Evolutionary conservation across 2,329 filamentous ascomycete genomes (phyloP).

Genomic region (Dendrostoma leiphaemia): DNA sequence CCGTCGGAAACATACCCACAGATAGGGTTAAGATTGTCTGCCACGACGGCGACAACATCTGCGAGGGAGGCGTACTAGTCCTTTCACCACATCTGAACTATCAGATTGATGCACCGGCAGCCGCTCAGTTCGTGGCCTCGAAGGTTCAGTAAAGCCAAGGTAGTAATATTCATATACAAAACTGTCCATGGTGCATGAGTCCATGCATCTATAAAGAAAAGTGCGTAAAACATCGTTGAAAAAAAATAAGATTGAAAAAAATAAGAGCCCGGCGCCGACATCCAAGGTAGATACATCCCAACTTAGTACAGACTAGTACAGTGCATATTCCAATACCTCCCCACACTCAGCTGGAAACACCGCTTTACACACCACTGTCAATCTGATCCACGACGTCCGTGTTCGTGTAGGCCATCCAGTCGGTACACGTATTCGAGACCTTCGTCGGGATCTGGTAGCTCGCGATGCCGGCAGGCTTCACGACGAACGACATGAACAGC

Average conservation of each 20-base stretch:
- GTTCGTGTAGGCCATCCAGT: conserved; percentile 50
- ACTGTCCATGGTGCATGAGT: not conserved
- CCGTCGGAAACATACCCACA: conserved; percentile 9
- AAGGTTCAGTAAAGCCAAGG: not conserved
- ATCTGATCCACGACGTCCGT: conserved; percentile 48
- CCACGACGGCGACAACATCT: conserved; percentile 19
- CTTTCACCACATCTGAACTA: conserved; percentile 6
- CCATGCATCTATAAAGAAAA: not conserved
- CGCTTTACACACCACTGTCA: conserved; percentile 49
- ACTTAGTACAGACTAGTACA: too few relatives aligned
- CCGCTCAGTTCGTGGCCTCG: conserved; percentile 7
- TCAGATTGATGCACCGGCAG: conserved; percentile 3
- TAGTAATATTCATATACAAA: not conserved
- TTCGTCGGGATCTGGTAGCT: conserved; percentile 42
- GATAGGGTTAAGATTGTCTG: conserved; percentile 17
- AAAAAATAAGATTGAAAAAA: not conserved
- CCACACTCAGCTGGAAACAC: not conserved
- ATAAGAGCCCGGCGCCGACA: not conserved
- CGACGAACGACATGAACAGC: conserved; percentile 51
- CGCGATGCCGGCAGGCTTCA: conserved; percentile 37
- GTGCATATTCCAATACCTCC: too few relatives aligned
- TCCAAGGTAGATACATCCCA: too few relatives aligned
- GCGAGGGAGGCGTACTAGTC: conserved; percentile 1
- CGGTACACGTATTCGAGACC: conserved; percentile 50
- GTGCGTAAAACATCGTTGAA: not conserved